Evolutionary conservation across 768 basidiomycete species (phyloP).

Genomic region (Mycena crocata): DNA sequence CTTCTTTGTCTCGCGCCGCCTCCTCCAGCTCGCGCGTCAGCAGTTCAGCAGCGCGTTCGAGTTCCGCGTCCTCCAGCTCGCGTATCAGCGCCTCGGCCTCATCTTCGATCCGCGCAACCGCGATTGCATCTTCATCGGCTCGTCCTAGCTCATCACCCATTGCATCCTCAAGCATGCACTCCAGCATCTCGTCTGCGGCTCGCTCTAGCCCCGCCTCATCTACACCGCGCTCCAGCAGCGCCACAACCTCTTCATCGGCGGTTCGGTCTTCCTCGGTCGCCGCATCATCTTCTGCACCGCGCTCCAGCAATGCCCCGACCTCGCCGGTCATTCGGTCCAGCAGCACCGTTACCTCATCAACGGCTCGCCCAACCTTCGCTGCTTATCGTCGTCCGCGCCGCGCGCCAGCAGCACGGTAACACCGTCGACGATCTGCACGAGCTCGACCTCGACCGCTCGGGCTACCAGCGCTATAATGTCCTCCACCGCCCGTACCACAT

Average conservation of each 20-base stretch:
- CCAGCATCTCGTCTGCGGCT: not conserved
- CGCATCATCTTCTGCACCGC: too few species aligned
- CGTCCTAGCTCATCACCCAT: not conserved
- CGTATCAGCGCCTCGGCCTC: not conserved
- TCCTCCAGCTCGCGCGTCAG: not conserved
- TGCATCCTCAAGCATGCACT: not conserved
- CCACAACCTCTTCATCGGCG: not conserved
- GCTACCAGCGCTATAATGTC: not conserved
- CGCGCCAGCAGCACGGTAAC: not conserved
- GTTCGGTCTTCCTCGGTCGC: too few species aligned
- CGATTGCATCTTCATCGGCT: not conserved
- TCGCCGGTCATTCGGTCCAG: too few species aligned
- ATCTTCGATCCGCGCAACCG: not conserved
- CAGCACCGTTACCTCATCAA: not conserved
- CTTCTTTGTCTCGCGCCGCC: not conserved
- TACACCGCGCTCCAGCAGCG: too few species aligned
- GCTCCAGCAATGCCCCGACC: too few species aligned
- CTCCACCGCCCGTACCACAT: not conserved
- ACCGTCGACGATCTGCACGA: not conserved
- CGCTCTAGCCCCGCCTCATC: not conserved
- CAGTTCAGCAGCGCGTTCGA: not conserved
- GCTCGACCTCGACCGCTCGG: not conserved
- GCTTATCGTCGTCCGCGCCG: not conserved
- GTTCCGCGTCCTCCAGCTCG: not conserved
- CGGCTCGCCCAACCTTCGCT: not conserved